Conservation (phyloP, 345 rosid genomes). For the Excoecaria agallocha region DNA sequence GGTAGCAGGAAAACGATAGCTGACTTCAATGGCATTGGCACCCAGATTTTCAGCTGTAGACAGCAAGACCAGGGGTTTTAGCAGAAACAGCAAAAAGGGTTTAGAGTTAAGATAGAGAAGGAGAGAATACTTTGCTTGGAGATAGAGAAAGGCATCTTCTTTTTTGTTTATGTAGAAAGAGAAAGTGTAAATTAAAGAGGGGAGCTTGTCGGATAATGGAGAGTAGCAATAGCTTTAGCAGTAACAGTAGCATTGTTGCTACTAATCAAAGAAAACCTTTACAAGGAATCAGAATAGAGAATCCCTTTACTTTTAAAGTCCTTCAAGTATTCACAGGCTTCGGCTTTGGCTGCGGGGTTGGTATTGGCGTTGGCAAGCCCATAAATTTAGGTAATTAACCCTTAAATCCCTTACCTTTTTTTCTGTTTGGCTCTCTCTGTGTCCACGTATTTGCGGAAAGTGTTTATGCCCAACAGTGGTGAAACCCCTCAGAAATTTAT, state of each 20-base stretch:
- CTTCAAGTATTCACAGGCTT: constrained; percentile 92
- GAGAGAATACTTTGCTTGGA: constrained; percentile 2
- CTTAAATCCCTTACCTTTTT: background rate
- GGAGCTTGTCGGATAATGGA: constrained; percentile 11
- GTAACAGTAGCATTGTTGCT: constrained; percentile 27
- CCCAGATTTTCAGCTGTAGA: background rate
- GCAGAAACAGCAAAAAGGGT: background rate
- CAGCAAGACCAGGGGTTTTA: background rate
- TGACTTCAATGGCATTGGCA: background rate
- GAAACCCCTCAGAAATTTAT: constrained; percentile 19
- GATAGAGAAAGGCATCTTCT: constrained; percentile 2
- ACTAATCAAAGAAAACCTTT: constrained; percentile 43
- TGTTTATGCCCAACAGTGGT: constrained; percentile 33
- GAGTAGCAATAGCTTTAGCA: background rate
- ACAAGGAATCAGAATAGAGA: constrained; percentile 53
- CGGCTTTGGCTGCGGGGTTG: constrained; percentile 93
- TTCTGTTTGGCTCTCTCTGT: background rate
- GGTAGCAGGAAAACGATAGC: background rate
- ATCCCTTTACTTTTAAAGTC: constrained; percentile 84
- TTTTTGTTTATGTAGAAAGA: background rate
- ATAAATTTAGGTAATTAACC: constrained; percentile 60
- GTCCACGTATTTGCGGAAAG: constrained; percentile 27
- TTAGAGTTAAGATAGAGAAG: constrained; percentile 1
- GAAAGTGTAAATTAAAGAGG: background rate
- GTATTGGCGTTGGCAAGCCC: constrained; percentile 83